These are phyloP conservation scores for Coemansia sp. DNA, from an alignment of 192 early-diverging fungal genomes.

Conservation along the genomic window DNA sequence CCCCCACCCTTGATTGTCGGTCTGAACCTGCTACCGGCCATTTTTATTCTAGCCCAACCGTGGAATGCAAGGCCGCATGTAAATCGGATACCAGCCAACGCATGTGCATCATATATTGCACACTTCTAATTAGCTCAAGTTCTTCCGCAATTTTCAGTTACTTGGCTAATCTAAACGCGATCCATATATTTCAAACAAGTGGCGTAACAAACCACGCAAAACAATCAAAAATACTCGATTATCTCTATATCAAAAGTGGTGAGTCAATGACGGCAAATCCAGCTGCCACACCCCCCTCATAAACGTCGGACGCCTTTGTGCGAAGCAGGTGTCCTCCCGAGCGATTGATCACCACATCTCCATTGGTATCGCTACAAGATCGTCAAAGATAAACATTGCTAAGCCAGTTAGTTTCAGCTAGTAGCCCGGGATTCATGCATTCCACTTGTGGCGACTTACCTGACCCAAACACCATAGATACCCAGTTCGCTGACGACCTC, in stretches of 20 bases:
- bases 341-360: conserved; percentile 65
- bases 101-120: neutral
- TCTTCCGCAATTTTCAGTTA: neutral
- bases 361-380: conserved; percentile 58
- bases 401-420: neutral
- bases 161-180: neutral
- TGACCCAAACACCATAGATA: conserved; percentile 89
- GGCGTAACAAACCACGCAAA: neutral
- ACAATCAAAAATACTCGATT: neutral
- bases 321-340: conserved; percentile 88
- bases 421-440: neutral
- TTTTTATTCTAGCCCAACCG: neutral
- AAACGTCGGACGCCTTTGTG: conserved; percentile 81
- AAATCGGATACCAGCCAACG: neutral
- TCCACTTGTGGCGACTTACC: conserved; percentile 51
- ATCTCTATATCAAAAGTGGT: conserved; percentile 65
- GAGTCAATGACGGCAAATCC: conserved; percentile 95
- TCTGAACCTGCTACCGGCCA: neutral
- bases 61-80: neutral
- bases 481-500: conserved; percentile 93
- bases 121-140: neutral
- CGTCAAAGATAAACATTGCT: neutral
- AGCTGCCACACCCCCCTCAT: conserved; percentile 96
- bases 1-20: neutral
- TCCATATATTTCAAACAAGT: neutral